Evolutionary conservation across 805 yeast species (phyloP), one percentile per base, ranked within the genome.

Genomic region (Starmerella roubikii): DNA sequence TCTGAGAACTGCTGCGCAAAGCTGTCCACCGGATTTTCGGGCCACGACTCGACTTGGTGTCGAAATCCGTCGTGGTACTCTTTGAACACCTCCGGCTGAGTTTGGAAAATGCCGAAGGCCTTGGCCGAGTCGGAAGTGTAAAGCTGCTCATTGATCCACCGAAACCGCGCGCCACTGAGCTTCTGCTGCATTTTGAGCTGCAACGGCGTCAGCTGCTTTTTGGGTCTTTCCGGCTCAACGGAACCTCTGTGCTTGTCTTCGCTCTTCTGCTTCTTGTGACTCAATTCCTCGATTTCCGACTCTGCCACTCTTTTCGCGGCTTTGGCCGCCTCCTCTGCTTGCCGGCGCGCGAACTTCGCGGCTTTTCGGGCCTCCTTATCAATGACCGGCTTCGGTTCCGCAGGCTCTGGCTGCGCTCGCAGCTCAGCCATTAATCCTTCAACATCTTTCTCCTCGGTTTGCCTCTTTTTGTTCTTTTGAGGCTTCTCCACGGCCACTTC

Each of bases 81-180:
- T 49, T 83, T 91, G 57, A 86, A 91, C 44, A 91, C 65, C 19
- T 75, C 74, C 0, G 99, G 98, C 51, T 86, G 94, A 13, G 77
- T 73, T 40, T 71, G 64, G 30, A 91, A 74, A 44, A 91, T 61
- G 19, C 68, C 64, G 21, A 83, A 62, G 0, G 98, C 97, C 18
- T 72, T 73, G 6, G 72, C 74, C 0, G 97, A 86, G 1, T 76
- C 61, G 27, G 76, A 77, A 1, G 97, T 91, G 56, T 91, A 91
- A n/a, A 91, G 65, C 56, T 88, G 93, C 60, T 91, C 98, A 57
- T 91, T 91, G 55, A 91, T 91, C 97, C 97, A 91, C 58, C 99
- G 70, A 63, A 91, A 91, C 50, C 98, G 67, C 1, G 97, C 84
- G 0, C 99, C 99, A 2, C 93, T 74, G 30, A 91, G 69, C 57